Evolutionary conservation across 805 yeast species (phyloP).

Genomic region (Metschnikowia dekortorum): DNA sequence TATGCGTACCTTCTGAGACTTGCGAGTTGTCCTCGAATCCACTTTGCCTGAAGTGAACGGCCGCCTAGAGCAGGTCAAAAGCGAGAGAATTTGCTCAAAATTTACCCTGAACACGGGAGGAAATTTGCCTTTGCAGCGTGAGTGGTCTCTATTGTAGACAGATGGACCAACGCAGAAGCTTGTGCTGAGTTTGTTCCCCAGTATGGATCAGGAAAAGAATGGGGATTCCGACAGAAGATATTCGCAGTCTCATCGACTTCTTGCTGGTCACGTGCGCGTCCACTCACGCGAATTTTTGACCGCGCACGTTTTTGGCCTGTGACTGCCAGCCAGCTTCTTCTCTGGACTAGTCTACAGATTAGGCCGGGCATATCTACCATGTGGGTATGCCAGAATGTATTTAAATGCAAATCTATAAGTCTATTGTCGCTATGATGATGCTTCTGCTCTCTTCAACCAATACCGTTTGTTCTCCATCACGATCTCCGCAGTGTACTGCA

Average conservation of each 20-base stretch:
- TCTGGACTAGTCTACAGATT: too few species aligned
- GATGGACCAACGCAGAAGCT: slow-evolving; percentile 1
- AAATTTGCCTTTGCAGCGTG: neutral
- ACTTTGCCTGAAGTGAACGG: slow-evolving; percentile 3
- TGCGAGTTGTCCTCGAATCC: neutral
- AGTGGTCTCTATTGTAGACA: neutral
- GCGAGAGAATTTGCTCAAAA: neutral
- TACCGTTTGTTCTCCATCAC: slow-evolving; percentile 49
- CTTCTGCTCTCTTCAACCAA: slow-evolving; percentile 40
- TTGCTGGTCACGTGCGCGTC: neutral
- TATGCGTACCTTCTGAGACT: too few species aligned
- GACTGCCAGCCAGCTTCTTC: neutral
- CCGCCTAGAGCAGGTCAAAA: neutral
- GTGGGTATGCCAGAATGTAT: neutral
- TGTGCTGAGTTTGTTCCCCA: neutral
- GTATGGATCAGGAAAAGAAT: slow-evolving; percentile 1
- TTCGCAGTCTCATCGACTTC: slow-evolving; percentile 5
- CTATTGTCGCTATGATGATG: slow-evolving; percentile 1
- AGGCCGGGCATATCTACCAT: neutral
- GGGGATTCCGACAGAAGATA: slow-evolving; percentile 2
- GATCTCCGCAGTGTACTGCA: slow-evolving; percentile 52
- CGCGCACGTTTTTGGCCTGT: neutral
- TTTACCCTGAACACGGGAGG: neutral
- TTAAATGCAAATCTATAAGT: slow-evolving; percentile 3
- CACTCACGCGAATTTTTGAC: neutral